These are phyloP conservation scores for Podila minutissima DNA, from an alignment of 192 early-diverging fungal species.

Conservation along the genomic window DNA sequence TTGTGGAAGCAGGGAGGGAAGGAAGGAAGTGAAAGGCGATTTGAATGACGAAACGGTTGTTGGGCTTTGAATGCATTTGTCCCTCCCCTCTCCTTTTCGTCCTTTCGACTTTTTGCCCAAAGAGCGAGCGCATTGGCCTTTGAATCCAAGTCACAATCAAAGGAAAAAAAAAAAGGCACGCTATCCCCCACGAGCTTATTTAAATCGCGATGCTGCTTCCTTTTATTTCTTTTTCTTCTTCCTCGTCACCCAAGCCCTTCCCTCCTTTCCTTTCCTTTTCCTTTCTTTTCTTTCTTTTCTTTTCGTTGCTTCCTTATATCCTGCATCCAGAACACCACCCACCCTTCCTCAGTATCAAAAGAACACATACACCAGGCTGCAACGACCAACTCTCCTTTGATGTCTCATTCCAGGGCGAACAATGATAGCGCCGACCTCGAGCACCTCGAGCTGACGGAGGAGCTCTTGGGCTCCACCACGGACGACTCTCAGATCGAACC, in stretches of 20 bases:
- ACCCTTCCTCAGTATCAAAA: neutral
- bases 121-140: too few species aligned
- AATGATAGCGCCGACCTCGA: constrained; percentile 49
- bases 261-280: neutral
- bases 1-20: neutral
- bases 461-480: constrained; percentile 1
- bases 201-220: neutral
- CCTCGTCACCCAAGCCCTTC: neutral
- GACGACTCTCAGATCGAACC: constrained; percentile 7
- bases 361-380: neutral
- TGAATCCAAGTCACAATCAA: too few species aligned
- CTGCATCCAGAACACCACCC: neutral
- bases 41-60: neutral
- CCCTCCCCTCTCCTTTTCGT: neutral
- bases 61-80: neutral
- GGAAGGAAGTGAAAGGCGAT: neutral
- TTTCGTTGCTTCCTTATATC: neutral
- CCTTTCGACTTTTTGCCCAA: too few species aligned
- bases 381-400: neutral
- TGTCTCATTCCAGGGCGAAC: constrained; percentile 50
- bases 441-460: constrained; percentile 40
- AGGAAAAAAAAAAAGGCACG: too few species aligned
- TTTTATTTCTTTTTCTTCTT: neutral
- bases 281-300: neutral
- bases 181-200: too few species aligned